Evolutionary conservation across 768 basidiomycete genomes (phyloP), one percentile per base, ranked within the genome.

Genomic region (Collybiopsis confluens): DNA sequence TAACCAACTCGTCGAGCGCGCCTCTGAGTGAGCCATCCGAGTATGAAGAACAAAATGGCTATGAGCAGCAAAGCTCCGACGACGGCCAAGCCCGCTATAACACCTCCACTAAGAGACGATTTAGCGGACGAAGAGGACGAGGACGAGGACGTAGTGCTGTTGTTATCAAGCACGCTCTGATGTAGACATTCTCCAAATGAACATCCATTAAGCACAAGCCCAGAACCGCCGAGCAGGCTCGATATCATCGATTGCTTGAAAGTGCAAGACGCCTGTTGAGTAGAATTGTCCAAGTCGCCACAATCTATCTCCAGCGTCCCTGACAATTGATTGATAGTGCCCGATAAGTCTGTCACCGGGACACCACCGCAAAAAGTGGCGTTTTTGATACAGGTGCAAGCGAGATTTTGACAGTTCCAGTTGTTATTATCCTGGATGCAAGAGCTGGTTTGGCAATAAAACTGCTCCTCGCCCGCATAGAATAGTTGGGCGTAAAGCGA

Each of bases 61-160:
- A 83, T 58, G 1, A 78, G 67, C 16, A 89, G 51, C 41, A 97
- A 63, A 0, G 69, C 77, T 5, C 92, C 89, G 8, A 97, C 85
- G 23, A 94, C 89, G 0, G 87, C 92, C 26, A 98, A 69, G 11
- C 95, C 95, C 33, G 90, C 94, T 54, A 97, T 91, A 21, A 97
- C 94, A 1, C 95, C 94, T 1, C 84, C 79, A 52, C 82, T 77
- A 8, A 97, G 79, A 16, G 78, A 69, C 30, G 73, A 73, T 3
- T 73, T 71, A 11, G 70, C 63, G 0, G 60, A 57, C 0, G 54
- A 56, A n/a, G 58, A 60, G 13, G 63, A 43, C 16, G 73, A 54
- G 2, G 61, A 47, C 2, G 69, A 71, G 1, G 73, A 67, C 46
- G 68, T 71, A 7, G 69, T 72, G 27, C 71, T 64, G 2, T 75